Base-by-base conservation (phyloP, 805 yeast genomes). In the Metschnikowia borealis region DNA sequence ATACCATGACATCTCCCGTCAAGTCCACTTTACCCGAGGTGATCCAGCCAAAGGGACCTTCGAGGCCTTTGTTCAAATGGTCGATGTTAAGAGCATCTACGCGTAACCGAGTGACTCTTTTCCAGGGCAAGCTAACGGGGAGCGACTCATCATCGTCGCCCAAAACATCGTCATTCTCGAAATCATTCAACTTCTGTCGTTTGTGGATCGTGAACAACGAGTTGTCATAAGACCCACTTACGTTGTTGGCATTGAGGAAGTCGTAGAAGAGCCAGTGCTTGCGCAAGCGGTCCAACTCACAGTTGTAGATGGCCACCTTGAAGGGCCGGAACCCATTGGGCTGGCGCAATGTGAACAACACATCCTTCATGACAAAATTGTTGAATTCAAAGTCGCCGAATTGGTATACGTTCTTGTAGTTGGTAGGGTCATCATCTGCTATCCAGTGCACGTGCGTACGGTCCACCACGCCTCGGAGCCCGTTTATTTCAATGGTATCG, bases 21-120 rank as follows among this genome's bases (percentile, higher is more conserved):
- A 94, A 85, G 66, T 94, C 97, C 20, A 92, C 98, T 46, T 83
- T 83, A 13, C 99, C 99, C 54, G 81, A 78, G 5, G 89, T 83
- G 49, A 94, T 92, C 99, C 99, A 94, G 6, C 98, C 97, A 67
- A 94, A 89, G 11, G 98, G 96, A 0, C 99, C 99, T 48, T 84
- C 83, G 50, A 88, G 78, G 0, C 97, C 98, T 1, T 88, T 81
- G 63, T 94, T 94, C 51, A 94, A 69, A 67, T 94, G 98, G 58
- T 92, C 96, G 36, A 94, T 79, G 62, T 83, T 84, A 49, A 94
- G 78, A 29, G 89, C 83, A 63, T 94, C 98, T 35, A 91, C 85
- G 45, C 98, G 72, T 54, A 89, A 75, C 40, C 97, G 75, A 1
- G 92, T 89, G 11, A 87, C 80, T 50, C 84, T 75, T 53, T 77